Conservation (phyloP, 805 yeast genomes). For the Starmerella floricola region DNA sequence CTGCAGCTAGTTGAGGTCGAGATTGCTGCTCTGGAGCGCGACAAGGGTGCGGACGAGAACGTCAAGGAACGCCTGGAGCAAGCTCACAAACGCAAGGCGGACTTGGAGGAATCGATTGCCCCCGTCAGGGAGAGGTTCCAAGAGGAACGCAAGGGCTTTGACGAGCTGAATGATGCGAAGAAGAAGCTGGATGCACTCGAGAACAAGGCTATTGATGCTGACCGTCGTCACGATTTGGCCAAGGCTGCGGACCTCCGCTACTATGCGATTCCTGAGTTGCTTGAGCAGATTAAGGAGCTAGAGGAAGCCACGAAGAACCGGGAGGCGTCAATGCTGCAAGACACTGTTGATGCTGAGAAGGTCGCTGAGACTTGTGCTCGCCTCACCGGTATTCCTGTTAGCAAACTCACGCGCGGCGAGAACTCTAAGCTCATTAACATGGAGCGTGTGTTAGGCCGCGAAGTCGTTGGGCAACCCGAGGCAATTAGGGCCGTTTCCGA, state of each 20-base stretch:
- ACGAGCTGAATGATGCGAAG: constrained; percentile 78
- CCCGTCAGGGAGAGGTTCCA: constrained; percentile 78
- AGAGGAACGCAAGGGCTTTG: constrained; percentile 83
- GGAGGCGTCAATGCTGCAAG: constrained; percentile 59
- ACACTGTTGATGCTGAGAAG: constrained; percentile 82
- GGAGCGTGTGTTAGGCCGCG: constrained; percentile 73
- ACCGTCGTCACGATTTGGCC: constrained; percentile 88
- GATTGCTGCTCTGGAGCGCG: constrained; percentile 93
- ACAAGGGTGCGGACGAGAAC: constrained; percentile 66
- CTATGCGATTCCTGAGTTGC: constrained; percentile 90
- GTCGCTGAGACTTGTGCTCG: constrained; percentile 96
- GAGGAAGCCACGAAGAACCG: constrained; percentile 65
- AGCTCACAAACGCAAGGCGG: constrained; percentile 70
- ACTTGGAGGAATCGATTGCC: constrained; percentile 67
- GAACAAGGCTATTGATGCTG: constrained; percentile 89
- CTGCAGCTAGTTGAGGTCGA: constrained; percentile 86
- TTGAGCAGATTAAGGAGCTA: constrained; percentile 53
- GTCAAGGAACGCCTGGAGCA: constrained; percentile 75
- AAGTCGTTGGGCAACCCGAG: constrained; percentile 89
- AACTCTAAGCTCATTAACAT: constrained; percentile 84
- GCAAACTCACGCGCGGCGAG: constrained; percentile 89
- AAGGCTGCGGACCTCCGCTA: constrained; percentile 93
- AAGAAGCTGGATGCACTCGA: constrained; percentile 86
- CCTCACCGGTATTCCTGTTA: constrained; percentile 92
- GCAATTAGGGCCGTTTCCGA: constrained; percentile 95